Percentiles rank a stretch among this genome's conserved stretches.
These are phyloP conservation scores for Penicillium malachiteum DNA, from an alignment of 495 filamentous ascomycete genomes.

Conservation along the genomic window DNA sequence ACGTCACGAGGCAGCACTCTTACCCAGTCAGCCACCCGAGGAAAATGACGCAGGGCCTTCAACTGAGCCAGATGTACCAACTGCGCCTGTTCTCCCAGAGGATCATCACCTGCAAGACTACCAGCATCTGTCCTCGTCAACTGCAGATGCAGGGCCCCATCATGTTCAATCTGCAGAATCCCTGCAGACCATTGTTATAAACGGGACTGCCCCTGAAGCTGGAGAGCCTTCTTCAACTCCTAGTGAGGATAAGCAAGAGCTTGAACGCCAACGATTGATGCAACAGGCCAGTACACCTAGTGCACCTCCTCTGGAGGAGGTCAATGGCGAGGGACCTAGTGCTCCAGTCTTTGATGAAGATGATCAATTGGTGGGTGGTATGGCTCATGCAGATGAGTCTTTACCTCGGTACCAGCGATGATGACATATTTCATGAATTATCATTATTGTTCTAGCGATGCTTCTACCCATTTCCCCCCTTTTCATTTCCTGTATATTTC, in stretches of 20 bases:
- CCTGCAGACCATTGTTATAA: constrained; percentile 36
- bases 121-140: constrained; percentile 32
- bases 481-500: too few species aligned
- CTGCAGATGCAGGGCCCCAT: constrained; percentile 25
- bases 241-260: constrained; percentile 81
- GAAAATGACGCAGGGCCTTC: constrained; percentile 51
- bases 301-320: constrained; percentile 36
- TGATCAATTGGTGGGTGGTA: constrained; percentile 41
- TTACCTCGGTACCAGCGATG: constrained; percentile 50
- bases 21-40: constrained; percentile 67
- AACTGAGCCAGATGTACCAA: constrained; percentile 28
- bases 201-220: constrained; percentile 19
- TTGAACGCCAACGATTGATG: constrained; percentile 72
- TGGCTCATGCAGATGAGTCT: constrained; percentile 45
- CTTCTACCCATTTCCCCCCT: neutral
- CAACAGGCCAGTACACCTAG: constrained; percentile 66
- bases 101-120: constrained; percentile 42
- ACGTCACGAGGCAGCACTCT: constrained; percentile 63
- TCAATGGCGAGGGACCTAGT: constrained; percentile 51
- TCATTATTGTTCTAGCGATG: constrained; percentile 13
- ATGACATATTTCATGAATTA: constrained; percentile 6
- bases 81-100: constrained; percentile 41
- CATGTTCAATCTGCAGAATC: constrained; percentile 44
- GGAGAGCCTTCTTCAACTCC: constrained; percentile 17
- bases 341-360: constrained; percentile 69